Percentiles rank a stretch among this genome's conserved stretches.
Conservation (phyloP, 768 basidiomycete species). For the Russula foetens region DNA sequence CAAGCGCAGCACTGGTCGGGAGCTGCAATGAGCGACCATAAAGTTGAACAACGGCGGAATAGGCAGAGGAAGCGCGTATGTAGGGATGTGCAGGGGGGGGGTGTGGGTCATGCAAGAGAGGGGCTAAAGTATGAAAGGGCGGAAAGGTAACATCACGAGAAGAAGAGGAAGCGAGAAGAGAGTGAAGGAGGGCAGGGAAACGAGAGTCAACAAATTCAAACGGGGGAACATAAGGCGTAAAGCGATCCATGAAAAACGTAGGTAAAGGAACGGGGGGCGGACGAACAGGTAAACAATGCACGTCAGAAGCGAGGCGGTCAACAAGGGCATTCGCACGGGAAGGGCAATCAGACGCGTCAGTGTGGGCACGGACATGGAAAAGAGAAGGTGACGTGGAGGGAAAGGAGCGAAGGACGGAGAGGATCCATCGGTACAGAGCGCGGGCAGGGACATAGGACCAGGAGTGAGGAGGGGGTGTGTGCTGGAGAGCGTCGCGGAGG, state of each 20-base stretch:
- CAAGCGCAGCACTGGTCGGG: background rate
- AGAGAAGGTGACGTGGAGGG: background rate
- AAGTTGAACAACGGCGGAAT: background rate
- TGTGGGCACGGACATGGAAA: background rate
- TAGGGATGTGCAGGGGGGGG: background rate
- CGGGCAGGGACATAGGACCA: background rate
- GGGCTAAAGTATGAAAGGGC: background rate
- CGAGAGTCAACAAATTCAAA: background rate
- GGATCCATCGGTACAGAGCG: background rate
- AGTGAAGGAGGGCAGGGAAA: background rate
- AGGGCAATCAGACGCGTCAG: background rate
- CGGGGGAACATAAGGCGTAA: background rate
- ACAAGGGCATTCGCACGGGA: background rate
- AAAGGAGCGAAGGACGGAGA: background rate
- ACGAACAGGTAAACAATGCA: background rate
- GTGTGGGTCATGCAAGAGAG: background rate
- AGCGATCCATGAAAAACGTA: background rate
- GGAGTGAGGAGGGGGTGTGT: background rate
- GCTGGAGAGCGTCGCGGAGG: background rate
- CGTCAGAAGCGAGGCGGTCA: background rate
- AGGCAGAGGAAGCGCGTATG: background rate
- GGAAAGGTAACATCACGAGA: background rate
- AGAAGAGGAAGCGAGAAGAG: background rate
- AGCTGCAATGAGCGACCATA: background rate
- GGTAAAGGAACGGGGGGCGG: background rate